A percentile compares a stretch with the other conserved stretches of the same genome.
Conservation (phyloP, 441 rosid species). For the Populus hybrid region DNA sequence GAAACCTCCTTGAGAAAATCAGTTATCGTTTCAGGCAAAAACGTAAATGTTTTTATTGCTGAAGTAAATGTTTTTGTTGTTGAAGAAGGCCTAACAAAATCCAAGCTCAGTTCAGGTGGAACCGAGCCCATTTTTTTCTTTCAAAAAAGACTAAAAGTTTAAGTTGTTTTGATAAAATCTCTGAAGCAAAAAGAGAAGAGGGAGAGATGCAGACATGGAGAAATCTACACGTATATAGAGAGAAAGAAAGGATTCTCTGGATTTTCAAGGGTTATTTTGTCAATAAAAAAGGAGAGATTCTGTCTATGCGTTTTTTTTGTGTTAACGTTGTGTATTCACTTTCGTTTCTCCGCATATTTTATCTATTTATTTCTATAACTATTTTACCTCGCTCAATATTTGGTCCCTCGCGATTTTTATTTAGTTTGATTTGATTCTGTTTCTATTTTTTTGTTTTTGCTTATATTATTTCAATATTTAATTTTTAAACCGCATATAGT, state of each 20-base stretch:
- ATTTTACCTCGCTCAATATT: background rate
- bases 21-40: constrained; percentile 55
- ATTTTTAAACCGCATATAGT: background rate
- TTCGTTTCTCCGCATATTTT: constrained; percentile 66
- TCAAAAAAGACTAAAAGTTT: background rate
- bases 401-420: background rate
- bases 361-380: constrained; percentile 16
- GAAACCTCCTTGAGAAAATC: constrained; percentile 47
- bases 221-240: constrained; percentile 36
- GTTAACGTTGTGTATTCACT: constrained; percentile 8
- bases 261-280: background rate
- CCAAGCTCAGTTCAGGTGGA: constrained; percentile 68
- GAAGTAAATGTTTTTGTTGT: background rate
- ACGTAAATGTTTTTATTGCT: background rate
- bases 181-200: constrained; percentile 11
- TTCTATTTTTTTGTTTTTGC: background rate
- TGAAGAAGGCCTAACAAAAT: constrained; percentile 34
- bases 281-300: constrained; percentile 24
- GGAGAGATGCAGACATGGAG: constrained; percentile 25
- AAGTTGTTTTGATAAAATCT: background rate
- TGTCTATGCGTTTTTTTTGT: constrained; percentile 16
- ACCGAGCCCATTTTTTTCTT: constrained; percentile 44
- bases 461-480: too few relatives aligned
- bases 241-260: background rate
- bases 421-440: too few relatives aligned